Conservation (phyloP, 2,329 filamentous ascomycete genomes). For the Epichloe uncinata region DNA sequence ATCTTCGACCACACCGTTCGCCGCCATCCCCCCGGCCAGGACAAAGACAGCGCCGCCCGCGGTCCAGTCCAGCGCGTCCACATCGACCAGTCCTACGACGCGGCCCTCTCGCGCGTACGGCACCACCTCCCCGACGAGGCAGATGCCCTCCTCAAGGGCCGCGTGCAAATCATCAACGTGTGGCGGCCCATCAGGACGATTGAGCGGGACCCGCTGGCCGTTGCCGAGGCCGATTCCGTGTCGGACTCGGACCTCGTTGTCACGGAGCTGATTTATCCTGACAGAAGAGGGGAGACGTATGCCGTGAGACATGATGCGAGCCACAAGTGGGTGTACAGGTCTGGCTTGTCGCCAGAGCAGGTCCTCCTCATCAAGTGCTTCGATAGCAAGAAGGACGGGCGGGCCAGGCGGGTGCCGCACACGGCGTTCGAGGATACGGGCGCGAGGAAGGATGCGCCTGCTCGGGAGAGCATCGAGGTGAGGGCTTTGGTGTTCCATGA, state of each 20-base stretch:
- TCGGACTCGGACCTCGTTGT: slow-evolving; percentile 35
- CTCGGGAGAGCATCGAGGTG: slow-evolving; percentile 49
- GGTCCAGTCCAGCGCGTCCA: slow-evolving; percentile 32
- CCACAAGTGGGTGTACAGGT: slow-evolving; percentile 41
- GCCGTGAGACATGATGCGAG: slow-evolving; percentile 25
- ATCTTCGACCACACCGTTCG: slow-evolving; percentile 51
- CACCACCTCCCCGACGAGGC: slow-evolving; percentile 29
- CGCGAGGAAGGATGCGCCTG: slow-evolving; percentile 24
- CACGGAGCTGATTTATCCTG: slow-evolving; percentile 35
- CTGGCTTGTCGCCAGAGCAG: slow-evolving; percentile 36
- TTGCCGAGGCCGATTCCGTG: slow-evolving; percentile 38
- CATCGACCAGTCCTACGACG: slow-evolving; percentile 42
- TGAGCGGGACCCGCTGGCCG: slow-evolving; percentile 37
- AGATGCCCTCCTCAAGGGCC: slow-evolving; percentile 27
- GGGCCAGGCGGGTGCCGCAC: slow-evolving; percentile 35
- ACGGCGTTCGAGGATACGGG: slow-evolving; percentile 36
- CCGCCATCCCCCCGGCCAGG: slow-evolving; percentile 26
- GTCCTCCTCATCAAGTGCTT: slow-evolving; percentile 49
- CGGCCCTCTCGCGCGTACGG: slow-evolving; percentile 28
- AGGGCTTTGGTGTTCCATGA: slow-evolving; percentile 34
- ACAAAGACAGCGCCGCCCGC: slow-evolving; percentile 27
- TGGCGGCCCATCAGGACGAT: slow-evolving; percentile 36
- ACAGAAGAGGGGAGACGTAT: slow-evolving; percentile 35
- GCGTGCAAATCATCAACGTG: slow-evolving; percentile 40
- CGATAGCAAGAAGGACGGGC: slow-evolving; percentile 40